Evolutionary conservation across 108 stramenopile genomes (phyloP).

Genomic region (Aurantiochytrium sp.): DNA sequence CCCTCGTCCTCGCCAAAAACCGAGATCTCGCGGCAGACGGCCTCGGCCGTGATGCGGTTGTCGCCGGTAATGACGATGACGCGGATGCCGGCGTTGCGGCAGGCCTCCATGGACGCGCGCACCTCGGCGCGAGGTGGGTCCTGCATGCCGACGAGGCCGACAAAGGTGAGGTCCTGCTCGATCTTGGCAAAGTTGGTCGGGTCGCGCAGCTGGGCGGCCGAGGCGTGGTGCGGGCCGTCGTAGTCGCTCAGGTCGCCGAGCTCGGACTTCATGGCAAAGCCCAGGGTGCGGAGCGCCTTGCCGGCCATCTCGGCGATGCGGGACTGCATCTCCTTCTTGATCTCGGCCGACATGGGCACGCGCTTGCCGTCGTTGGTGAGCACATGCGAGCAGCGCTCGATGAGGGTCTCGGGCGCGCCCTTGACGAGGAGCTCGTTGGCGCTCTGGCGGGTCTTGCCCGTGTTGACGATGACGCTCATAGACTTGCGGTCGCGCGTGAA

Average conservation of each 20-base stretch:
- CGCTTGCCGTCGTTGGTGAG: conserved; percentile 70
- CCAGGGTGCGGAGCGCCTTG: conserved; percentile 85
- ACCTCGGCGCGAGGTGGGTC: conserved; percentile 97
- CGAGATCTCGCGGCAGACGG: conserved; percentile 12
- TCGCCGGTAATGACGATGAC: conserved; percentile 72
- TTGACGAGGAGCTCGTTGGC: conserved; percentile 83
- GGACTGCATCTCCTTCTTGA: background rate
- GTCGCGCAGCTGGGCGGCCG: background rate
- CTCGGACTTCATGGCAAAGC: conserved; percentile 70
- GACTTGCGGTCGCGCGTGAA: conserved; percentile 55
- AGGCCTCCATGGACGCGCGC: conserved; percentile 78
- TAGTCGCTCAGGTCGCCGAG: conserved; percentile 71
- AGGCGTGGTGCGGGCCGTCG: conserved; percentile 36
- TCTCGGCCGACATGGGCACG: background rate
- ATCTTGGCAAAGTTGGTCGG: conserved; percentile 5
- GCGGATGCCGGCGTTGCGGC: conserved; percentile 83
- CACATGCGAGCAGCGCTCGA: conserved; percentile 82
- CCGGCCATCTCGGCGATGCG: conserved; percentile 74
- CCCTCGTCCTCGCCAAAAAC: conserved; percentile 21
- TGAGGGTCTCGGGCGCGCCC: conserved; percentile 88
- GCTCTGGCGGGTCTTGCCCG: conserved; percentile 31
- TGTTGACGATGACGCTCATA: conserved; percentile 48
- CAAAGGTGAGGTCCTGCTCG: conserved; percentile 71
- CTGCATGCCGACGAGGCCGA: conserved; percentile 91
- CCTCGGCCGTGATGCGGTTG: conserved; percentile 30